Percentiles rank a stretch among this genome's conserved stretches.
These are phyloP conservation scores for cucumber (Cucumis sativus) DNA, from an alignment of 306 rosid species.

Conservation along the genomic window DNA sequence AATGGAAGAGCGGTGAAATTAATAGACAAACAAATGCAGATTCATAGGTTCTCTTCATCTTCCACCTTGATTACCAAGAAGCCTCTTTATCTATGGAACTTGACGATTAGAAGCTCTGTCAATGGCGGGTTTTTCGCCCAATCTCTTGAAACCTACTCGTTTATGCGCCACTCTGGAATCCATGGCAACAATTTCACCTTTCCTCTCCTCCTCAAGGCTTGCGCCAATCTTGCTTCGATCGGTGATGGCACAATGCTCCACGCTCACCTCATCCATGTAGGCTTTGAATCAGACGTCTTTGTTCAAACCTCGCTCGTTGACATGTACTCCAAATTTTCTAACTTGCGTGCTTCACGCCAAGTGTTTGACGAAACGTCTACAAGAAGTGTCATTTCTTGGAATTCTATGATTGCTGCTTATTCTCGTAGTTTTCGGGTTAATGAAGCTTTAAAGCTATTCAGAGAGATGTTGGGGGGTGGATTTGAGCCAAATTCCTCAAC, in stretches of 20 bases:
- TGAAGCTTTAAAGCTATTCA: constrained; percentile 4
- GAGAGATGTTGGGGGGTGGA: constrained; percentile 1
- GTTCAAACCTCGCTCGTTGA: constrained; percentile 35
- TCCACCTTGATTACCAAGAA: constrained; percentile 11
- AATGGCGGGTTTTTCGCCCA: constrained; percentile 25
- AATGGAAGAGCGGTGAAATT: not conserved
- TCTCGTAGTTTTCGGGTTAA: not conserved
- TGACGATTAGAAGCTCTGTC: constrained; percentile 34
- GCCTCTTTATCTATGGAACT: constrained; percentile 40
- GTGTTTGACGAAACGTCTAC: constrained; percentile 8
- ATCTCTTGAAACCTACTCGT: constrained; percentile 24
- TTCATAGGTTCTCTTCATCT: constrained; percentile 11
- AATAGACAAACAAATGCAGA: not conserved
- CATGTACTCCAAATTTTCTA: constrained; percentile 31
- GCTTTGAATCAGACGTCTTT: constrained; percentile 26
- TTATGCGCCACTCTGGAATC: constrained; percentile 26
- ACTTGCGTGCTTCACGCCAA: constrained; percentile 9
- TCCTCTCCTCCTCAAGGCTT: constrained; percentile 17
- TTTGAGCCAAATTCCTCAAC: constrained; percentile 2
- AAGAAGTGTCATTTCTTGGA: constrained; percentile 13
- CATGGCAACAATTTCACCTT: constrained; percentile 39
- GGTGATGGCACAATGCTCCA: constrained; percentile 29
- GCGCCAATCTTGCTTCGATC: constrained; percentile 32
- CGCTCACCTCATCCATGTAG: constrained; percentile 24
- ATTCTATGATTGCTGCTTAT: constrained; percentile 8